Conservation (phyloP, 495 filamentous ascomycete genomes). For the Aspergillus olivimuriae region DNA sequence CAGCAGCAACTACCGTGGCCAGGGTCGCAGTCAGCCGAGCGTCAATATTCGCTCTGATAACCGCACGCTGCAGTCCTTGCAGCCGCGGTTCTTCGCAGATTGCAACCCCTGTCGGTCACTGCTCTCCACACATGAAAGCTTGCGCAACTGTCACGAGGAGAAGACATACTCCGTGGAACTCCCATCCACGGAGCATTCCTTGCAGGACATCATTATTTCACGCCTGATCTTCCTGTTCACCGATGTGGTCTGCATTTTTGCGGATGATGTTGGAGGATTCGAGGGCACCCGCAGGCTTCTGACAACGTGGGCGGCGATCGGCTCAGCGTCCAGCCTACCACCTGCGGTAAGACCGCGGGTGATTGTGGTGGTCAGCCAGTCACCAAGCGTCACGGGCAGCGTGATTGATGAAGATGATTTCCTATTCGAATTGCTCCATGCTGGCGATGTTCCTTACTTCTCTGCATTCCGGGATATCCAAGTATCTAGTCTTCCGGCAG, state of each 20-base stretch:
- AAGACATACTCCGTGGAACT: neutral
- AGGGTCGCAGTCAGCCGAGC: neutral
- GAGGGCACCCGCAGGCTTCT: conserved; percentile 1
- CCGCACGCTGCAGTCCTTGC: conserved; percentile 4
- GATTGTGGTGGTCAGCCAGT: conserved; percentile 3
- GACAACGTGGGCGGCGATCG: conserved; percentile 4
- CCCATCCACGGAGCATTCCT: neutral
- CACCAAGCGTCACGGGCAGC: neutral
- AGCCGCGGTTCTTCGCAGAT: conserved; percentile 8
- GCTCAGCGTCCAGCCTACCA: too few relatives aligned
- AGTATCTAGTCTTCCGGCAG: conserved; percentile 2
- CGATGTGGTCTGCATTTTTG: conserved; percentile 11
- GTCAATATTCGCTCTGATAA: conserved; percentile 9
- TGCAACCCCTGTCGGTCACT: conserved; percentile 4
- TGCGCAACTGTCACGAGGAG: conserved; percentile 3
- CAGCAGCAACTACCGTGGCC: conserved; percentile 6
- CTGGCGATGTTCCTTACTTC: neutral
- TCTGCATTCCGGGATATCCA: conserved; percentile 5
- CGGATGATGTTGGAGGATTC: conserved; percentile 8
- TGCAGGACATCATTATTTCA: conserved; percentile 5
- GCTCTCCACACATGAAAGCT: neutral
- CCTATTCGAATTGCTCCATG: conserved; percentile 1
- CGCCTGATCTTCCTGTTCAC: conserved; percentile 7
- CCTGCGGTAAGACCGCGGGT: conserved; percentile 5
- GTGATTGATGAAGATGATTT: conserved; percentile 1